A percentile compares a stretch with the other conserved stretches of the same genome.
phyloP scores from a whole-genome alignment of 2,329 filamentous ascomycete species.

The Neofusicoccum umdonicola region DNA sequence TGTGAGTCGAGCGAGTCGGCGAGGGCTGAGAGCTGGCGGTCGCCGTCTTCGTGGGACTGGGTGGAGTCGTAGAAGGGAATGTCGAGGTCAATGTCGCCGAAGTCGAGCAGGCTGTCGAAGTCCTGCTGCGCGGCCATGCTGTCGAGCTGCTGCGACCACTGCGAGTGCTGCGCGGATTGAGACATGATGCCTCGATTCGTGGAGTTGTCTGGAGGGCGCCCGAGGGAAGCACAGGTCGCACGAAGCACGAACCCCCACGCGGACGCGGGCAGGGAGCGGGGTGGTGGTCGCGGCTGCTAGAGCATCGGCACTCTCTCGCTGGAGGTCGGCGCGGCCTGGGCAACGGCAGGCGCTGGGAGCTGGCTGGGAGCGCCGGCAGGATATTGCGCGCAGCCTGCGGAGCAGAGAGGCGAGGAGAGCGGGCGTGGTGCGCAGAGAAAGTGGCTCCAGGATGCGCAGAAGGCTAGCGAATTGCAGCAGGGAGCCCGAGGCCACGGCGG shows the following conservation, averaged over 20 bases:
- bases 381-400: not conserved
- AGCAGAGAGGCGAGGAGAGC: slow-evolving; percentile 1
- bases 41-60: slow-evolving; percentile 20
- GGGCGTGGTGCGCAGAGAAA: not conserved
- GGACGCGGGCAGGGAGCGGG: slow-evolving; percentile 8
- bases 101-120: slow-evolving; percentile 45
- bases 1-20: slow-evolving; percentile 27
- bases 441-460: slow-evolving; percentile 4
- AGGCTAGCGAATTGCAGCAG: slow-evolving; percentile 8
- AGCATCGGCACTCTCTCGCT: slow-evolving; percentile 5
- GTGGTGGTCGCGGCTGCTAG: not conserved
- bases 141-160: slow-evolving; percentile 45
- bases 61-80: slow-evolving; percentile 30
- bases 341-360: not conserved
- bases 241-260: slow-evolving; percentile 15
- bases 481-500: not conserved
- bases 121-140: slow-evolving; percentile 43
- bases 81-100: slow-evolving; percentile 33
- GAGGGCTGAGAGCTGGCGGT: slow-evolving; percentile 32
- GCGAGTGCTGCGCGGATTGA: slow-evolving; percentile 26
- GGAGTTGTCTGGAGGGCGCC: not conserved
- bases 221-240: slow-evolving; percentile 14
- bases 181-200: slow-evolving; percentile 3
- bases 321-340: not conserved
- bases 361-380: not conserved